These are phyloP conservation scores for Pyrenophora tritici-repentis DNA, from an alignment of 2,329 filamentous ascomycete genomes.

Conservation along the genomic window DNA sequence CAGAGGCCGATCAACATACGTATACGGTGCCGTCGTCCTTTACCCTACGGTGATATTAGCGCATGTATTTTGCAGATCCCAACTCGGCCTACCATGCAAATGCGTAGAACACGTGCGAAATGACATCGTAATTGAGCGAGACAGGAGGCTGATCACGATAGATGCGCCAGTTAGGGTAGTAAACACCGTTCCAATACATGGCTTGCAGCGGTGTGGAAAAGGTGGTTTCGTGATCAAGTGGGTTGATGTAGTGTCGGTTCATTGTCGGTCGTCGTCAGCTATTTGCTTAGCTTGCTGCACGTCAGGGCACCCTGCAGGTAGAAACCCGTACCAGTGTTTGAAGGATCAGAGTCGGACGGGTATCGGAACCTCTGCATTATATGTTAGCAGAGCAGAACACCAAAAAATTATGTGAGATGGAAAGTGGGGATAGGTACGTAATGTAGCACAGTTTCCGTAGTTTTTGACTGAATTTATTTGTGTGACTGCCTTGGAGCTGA, in stretches of 20 bases:
- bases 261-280: conserved; percentile 34
- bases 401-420: neutral
- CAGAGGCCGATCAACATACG: conserved; percentile 59
- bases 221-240: conserved; percentile 30
- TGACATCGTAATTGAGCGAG: conserved; percentile 73
- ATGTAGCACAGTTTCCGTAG: conserved; percentile 13
- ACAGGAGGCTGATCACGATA: conserved; percentile 75
- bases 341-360: conserved; percentile 6
- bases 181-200: conserved; percentile 71
- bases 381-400: neutral
- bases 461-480: conserved; percentile 12
- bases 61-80: conserved; percentile 11
- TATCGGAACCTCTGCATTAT: conserved; percentile 6
- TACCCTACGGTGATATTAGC: conserved; percentile 56
- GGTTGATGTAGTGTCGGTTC: conserved; percentile 36
- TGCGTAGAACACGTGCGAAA: conserved; percentile 82
- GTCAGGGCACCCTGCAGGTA: conserved; percentile 26
- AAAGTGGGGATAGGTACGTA: conserved; percentile 3
- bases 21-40: conserved; percentile 74
- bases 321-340: conserved; percentile 14
- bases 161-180: conserved; percentile 80
- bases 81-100: conserved; percentile 64
- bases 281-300: conserved; percentile 41
- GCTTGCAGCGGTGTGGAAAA: conserved; percentile 38
- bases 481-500: conserved; percentile 10